Evolutionary conservation across 192 early-diverging fungal genomes (phyloP).

Genomic region (Podila horticola): DNA sequence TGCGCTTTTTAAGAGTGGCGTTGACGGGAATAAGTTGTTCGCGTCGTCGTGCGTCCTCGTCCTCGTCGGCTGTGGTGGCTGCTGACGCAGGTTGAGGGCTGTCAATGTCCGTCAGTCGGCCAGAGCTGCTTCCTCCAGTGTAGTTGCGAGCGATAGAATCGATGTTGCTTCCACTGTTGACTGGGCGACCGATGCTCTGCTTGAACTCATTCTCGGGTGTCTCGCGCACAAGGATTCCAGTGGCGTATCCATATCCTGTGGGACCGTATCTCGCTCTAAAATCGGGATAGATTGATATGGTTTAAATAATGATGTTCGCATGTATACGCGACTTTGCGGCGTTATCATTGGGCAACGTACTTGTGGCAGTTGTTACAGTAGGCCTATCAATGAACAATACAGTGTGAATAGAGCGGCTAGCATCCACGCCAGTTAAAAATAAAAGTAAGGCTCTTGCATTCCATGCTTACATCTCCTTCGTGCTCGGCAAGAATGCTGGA

Average conservation of each 20-base stretch:
- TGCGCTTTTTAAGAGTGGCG: constrained; percentile 40
- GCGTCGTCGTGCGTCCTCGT: constrained; percentile 35
- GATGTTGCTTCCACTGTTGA: constrained; percentile 13
- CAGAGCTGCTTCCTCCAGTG: constrained; percentile 31
- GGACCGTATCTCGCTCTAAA: constrained; percentile 54
- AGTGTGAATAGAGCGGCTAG: not conserved
- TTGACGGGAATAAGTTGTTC: constrained; percentile 46
- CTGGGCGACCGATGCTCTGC: constrained; percentile 40
- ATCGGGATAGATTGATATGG: not conserved
- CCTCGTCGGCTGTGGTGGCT: not conserved
- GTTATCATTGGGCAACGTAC: constrained; percentile 24
- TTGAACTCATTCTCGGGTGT: constrained; percentile 47
- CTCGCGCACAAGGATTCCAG: constrained; percentile 32
- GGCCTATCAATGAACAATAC: constrained; percentile 44
- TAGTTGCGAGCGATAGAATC: constrained; percentile 12
- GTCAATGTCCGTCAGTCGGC: constrained; percentile 1
- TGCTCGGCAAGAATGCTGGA: constrained; percentile 63
- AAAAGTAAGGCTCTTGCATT: not conserved
- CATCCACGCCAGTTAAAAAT: not conserved
- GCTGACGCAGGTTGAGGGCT: not conserved
- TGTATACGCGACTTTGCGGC: too few relatives aligned
- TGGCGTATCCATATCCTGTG: constrained; percentile 58
- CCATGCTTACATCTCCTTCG: constrained; percentile 58
- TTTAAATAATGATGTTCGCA: not conserved
- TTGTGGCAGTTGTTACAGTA: constrained; percentile 67